phyloP scores from a whole-genome alignment of 2,329 filamentous ascomycete species.

The Trichophyton equinum region DNA sequence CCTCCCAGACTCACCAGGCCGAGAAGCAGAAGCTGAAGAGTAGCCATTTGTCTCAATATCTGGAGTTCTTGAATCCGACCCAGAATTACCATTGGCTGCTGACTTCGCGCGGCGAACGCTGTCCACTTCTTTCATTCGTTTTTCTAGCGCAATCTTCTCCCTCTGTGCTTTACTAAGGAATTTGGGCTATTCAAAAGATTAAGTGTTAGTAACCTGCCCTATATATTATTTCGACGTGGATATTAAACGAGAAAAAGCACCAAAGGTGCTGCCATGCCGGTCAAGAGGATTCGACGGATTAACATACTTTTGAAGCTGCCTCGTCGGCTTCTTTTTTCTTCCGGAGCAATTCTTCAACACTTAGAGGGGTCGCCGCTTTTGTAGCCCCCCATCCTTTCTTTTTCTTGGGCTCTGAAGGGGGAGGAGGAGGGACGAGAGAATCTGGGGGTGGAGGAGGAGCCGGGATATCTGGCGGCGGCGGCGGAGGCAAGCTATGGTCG shows the following conservation, averaged over 20 bases:
- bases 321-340: slow-evolving; percentile 80
- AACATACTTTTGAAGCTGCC: slow-evolving; percentile 58
- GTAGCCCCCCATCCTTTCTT: slow-evolving; percentile 41
- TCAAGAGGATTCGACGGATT: not conserved
- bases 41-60: slow-evolving; percentile 8
- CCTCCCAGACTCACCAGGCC: slow-evolving; percentile 12
- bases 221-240: not conserved
- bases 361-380: slow-evolving; percentile 44
- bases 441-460: slow-evolving; percentile 27
- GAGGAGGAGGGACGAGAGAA: slow-evolving; percentile 28
- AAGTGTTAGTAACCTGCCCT: slow-evolving; percentile 11
- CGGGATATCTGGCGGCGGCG: slow-evolving; percentile 30
- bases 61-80: slow-evolving; percentile 9
- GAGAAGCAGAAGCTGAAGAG: slow-evolving; percentile 4
- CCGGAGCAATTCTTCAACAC: slow-evolving; percentile 71
- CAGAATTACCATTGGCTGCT: slow-evolving; percentile 16
- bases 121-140: slow-evolving; percentile 58
- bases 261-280: not conserved
- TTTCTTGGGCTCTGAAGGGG: slow-evolving; percentile 33
- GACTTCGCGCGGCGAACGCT: slow-evolving; percentile 39
- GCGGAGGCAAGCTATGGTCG: slow-evolving; percentile 30
- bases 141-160: slow-evolving; percentile 67
- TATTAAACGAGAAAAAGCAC: not conserved
- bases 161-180: slow-evolving; percentile 75
- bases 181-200: slow-evolving; percentile 46